A percentile compares a stretch with the other conserved stretches of the same genome.
phyloP scores from a whole-genome alignment of 306 rosid genomes.

The Begonia peltatifolia region DNA sequence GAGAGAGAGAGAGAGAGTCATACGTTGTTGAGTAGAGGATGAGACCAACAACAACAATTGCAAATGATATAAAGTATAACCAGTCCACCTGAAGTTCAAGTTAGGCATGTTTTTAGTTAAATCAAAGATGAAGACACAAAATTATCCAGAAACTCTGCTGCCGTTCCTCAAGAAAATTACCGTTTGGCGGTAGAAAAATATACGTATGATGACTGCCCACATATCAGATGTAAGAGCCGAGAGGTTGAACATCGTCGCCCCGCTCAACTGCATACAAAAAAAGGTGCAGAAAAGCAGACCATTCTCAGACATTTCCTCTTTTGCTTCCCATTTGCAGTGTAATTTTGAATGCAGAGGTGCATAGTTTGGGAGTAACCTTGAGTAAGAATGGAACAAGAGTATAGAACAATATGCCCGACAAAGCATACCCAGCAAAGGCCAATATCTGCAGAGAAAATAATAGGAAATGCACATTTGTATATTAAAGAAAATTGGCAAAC shows the following conservation, averaged over 20 bases:
- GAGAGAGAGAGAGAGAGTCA: conserved; percentile 3
- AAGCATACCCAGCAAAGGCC: conserved; percentile 15
- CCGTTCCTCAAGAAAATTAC: neutral
- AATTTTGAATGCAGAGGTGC: neutral
- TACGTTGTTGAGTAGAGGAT: conserved; percentile 41
- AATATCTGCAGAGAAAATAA: conserved; percentile 11
- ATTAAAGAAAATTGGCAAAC: neutral
- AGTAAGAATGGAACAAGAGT: conserved; percentile 23
- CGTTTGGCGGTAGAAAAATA: conserved; percentile 19
- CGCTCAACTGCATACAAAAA: conserved; percentile 16
- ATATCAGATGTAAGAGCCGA: conserved; percentile 27
- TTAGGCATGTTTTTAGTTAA: neutral
- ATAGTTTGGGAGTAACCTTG: conserved; percentile 14
- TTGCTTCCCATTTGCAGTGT: no score
- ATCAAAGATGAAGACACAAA: neutral
- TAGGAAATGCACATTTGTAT: neutral
- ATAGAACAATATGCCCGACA: conserved; percentile 25
- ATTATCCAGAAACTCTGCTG: neutral
- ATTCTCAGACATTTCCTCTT: no score
- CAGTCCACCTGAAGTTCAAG: conserved; percentile 38
- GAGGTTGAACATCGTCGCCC: conserved; percentile 27
- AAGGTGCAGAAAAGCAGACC: neutral
- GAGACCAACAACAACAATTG: conserved; percentile 31
- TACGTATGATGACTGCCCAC: conserved; percentile 25
- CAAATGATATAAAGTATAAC: conserved; percentile 45